phyloP scores from a whole-genome alignment of 1,139 yeast genomes.

The Diutina rugosa region DNA sequence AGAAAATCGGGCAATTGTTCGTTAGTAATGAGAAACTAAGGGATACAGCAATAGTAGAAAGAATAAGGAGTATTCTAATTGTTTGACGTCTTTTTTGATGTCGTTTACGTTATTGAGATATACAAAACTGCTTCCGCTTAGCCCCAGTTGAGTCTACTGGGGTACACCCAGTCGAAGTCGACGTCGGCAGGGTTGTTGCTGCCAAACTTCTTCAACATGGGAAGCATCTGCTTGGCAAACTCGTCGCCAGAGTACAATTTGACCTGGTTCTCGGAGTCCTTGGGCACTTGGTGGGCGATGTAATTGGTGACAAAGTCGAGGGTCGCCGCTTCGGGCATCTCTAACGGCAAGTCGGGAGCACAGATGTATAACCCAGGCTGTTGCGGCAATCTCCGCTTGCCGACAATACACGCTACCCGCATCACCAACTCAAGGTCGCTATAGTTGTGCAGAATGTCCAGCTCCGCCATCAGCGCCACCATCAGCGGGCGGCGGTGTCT shows the following conservation, averaged over 20 bases:
- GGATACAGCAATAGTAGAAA: too few species aligned
- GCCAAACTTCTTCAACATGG: constrained; percentile 25
- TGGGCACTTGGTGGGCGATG: constrained; percentile 10
- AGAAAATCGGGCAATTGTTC: background rate
- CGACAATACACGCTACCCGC: constrained; percentile 18
- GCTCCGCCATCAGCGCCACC: constrained; percentile 24
- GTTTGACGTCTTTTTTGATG: too few species aligned
- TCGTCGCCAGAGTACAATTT: constrained; percentile 12
- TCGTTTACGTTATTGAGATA: too few species aligned
- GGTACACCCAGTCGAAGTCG: constrained; percentile 26
- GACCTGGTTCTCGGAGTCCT: constrained; percentile 12
- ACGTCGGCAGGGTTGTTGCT: constrained; percentile 12
- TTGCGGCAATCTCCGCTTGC: constrained; percentile 10
- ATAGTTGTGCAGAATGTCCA: constrained; percentile 26
- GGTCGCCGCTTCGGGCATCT: constrained; percentile 22
- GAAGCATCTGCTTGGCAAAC: constrained; percentile 11
- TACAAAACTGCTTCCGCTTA: constrained; percentile 3
- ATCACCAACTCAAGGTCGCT: constrained; percentile 28
- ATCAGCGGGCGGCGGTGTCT: constrained; percentile 23
- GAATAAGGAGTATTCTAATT: too few species aligned
- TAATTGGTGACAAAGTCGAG: constrained; percentile 27
- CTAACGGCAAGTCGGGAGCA: constrained; percentile 18
- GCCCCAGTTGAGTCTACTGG: constrained; percentile 20
- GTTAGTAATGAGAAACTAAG: too few species aligned
- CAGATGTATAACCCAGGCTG: constrained; percentile 11